Percentiles rank a stretch among this genome's conserved stretches.
phyloP scores from a whole-genome alignment of 129 eudicot species.

The Flaveria ramosissima region DNA sequence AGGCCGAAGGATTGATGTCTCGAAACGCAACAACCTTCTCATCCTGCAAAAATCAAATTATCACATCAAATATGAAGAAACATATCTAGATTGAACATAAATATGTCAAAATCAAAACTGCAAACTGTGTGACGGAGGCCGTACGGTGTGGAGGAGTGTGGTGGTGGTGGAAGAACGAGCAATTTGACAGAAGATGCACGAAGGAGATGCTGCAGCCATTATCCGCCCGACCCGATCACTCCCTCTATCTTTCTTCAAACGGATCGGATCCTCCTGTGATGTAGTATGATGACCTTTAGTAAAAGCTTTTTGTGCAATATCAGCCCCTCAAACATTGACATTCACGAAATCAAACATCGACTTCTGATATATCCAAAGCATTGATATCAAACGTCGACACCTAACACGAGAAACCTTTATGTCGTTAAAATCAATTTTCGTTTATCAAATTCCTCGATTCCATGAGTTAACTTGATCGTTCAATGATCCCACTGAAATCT shows the following conservation, averaged over 20 bases:
- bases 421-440: no score
- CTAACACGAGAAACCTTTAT: no score
- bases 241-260: background rate
- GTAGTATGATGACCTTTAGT: no score
- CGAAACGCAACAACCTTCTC: conserved; percentile 73
- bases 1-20: conserved; percentile 82
- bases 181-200: conserved; percentile 73
- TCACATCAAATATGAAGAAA: conserved; percentile 1
- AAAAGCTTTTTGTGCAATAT: background rate
- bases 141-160: conserved; percentile 57
- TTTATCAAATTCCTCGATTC: no score
- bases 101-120: background rate
- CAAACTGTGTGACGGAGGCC: conserved; percentile 7
- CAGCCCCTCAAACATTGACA: background rate
- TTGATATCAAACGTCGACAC: no score
- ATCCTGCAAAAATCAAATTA: conserved; percentile 47
- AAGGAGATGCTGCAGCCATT: conserved; percentile 39
- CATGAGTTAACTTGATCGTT: no score
- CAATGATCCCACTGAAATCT: no score
- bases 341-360: no score
- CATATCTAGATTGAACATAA: background rate
- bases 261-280: background rate
- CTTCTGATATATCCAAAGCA: no score
- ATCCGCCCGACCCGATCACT: conserved; percentile 1
- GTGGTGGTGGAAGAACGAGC: conserved; percentile 60